Base-by-base conservation (phyloP, 257 asterid species). In the Handroanthus guayacan region DNA sequence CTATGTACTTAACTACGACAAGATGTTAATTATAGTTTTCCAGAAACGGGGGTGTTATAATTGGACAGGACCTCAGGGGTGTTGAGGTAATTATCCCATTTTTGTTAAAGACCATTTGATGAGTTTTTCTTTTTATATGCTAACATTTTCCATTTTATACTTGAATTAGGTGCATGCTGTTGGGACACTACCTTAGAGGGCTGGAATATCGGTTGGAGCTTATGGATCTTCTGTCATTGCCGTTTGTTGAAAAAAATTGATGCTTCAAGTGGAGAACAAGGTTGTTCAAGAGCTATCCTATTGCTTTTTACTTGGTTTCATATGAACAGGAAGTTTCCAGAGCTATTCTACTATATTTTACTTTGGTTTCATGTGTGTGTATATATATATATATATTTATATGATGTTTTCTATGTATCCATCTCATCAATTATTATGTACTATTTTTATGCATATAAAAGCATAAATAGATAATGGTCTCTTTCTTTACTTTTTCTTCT, bases 141-240 rank as follows among this genome's bases (percentile, higher is more conserved):
- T 31, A 9, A 58, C 2, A 51, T 60, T 31, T 41, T 65, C 8
- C 9, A 62, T 41, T 45, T 37, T n/a, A 36, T 65, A 3, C 8
- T 78, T 75, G 62, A 48, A 69, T 60, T 71, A 95, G 98, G 99
- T 92, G 96, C 86, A 91, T 95, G 98, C 82, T 92, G 77, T 76
- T 95, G 75, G 99, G 99, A 69, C 98, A 92, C 88, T 92, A 92
- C 84, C 86, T 95, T 41, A 88, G 97, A 82, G 97, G 97, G 58
- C 86, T 92, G 2, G 99, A 95, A 65, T 91, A 95, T 78, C 87
- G 99, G 8, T 20, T 84, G 83, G 96, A 95, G 84, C 96, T 95
- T 56, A 82, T 71, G 81, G 91, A 92, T 66, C 84, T 91, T 65
- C 84, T 95, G n/a, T 82, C 92, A 0, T 79, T 92, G 79, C 86